phyloP scores from a whole-genome alignment of 106 monocot species.

The Phalaenopsis aphrodite region DNA sequence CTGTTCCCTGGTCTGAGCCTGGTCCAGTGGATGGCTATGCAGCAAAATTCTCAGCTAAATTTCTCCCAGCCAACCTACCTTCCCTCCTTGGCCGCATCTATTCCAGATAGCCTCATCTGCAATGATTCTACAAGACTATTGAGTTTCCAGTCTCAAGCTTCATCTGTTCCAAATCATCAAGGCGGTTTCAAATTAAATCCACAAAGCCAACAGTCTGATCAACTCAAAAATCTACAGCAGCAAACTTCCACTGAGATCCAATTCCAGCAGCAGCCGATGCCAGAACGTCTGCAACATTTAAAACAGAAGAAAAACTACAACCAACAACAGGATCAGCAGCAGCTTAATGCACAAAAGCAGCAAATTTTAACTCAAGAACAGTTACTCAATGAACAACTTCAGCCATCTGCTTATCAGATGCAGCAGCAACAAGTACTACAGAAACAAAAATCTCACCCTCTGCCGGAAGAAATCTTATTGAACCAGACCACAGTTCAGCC shows the following conservation, averaged over 20 bases:
- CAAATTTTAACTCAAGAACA: conserved; percentile 24
- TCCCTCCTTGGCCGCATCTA: conserved; percentile 30
- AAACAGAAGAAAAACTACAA: conserved; percentile 19
- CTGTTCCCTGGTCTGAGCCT: conserved; percentile 62
- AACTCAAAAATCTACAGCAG: conserved; percentile 23
- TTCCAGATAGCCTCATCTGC: conserved; percentile 16
- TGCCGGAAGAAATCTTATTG: conserved; percentile 13
- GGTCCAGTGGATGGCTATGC: conserved; percentile 91
- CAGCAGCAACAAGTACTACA: conserved; percentile 35
- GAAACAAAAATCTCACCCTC: conserved; percentile 18
- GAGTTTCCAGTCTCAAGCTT: conserved; percentile 45
- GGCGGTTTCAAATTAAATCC: conserved; percentile 30
- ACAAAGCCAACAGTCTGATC: conserved; percentile 26
- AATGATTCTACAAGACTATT: conserved; percentile 44
- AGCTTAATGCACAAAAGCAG: conserved; percentile 19
- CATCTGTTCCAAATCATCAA: conserved; percentile 31
- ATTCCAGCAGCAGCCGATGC: conserved; percentile 3
- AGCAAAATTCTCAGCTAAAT: conserved; percentile 45
- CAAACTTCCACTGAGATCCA: conserved; percentile 11
- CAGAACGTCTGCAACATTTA: conserved; percentile 15
- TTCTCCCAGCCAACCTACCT: conserved; percentile 35
- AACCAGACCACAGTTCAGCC: conserved; percentile 19
- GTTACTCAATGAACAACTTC: conserved; percentile 24
- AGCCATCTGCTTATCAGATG: background rate
- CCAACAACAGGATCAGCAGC: conserved; percentile 21